Conservation (phyloP, 345 rosid species). For the Populus alba region DNA sequence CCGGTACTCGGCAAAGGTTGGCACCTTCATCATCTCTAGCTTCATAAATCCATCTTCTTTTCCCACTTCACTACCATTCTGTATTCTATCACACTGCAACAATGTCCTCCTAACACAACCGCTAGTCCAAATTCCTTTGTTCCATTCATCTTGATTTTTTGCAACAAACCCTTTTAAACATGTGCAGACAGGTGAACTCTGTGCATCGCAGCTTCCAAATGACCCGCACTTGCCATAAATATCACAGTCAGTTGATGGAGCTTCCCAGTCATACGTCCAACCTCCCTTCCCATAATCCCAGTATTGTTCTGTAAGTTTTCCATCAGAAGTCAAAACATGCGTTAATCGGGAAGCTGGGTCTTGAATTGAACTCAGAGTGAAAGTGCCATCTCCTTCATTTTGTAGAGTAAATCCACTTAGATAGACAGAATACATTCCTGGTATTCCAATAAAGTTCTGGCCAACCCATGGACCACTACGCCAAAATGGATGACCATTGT, state of each 20-base stretch:
- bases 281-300: not conserved
- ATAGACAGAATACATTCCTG: too few relatives aligned
- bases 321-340: not conserved
- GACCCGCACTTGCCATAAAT: conserved; percentile 27
- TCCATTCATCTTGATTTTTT: conserved; percentile 22
- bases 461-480: too few relatives aligned
- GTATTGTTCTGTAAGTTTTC: not conserved
- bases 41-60: conserved; percentile 22
- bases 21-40: conserved; percentile 19
- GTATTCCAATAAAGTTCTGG: too few relatives aligned
- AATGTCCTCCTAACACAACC: conserved; percentile 29
- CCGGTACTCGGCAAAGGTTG: conserved; percentile 12
- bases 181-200: conserved; percentile 18
- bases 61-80: not conserved
- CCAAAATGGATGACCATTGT: too few relatives aligned
- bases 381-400: too few relatives aligned
- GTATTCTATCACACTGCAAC: conserved; percentile 18
- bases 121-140: conserved; percentile 23
- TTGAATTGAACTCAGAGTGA: too few relatives aligned
- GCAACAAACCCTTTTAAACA: conserved; percentile 11
- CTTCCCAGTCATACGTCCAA: not conserved
- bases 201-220: conserved; percentile 17
- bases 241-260: conserved; percentile 9
- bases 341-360: too few relatives aligned
- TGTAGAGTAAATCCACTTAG: too few relatives aligned